A percentile compares a stretch with the other conserved stretches of the same genome.
Evolutionary conservation across 2,329 filamentous ascomycete genomes (phyloP).

Genomic region (Colletotrichum shisoi): DNA sequence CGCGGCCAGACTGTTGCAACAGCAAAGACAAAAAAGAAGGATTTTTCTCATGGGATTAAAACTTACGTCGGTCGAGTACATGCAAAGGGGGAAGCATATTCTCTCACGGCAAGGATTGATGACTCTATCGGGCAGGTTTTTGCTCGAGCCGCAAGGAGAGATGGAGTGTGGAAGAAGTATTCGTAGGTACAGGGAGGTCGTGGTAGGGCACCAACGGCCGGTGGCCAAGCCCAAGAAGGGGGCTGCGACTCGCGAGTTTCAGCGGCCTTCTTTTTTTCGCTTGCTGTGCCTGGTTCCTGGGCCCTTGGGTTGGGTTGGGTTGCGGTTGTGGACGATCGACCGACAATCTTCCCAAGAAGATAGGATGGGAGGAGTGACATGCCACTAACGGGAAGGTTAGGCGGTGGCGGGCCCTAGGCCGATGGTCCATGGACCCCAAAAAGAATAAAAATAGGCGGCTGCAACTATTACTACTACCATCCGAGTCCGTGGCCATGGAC

Average conservation of each 20-base stretch:
- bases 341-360: constrained; percentile 13
- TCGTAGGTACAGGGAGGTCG: background rate
- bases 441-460: constrained; percentile 18
- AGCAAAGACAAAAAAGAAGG: too few species aligned
- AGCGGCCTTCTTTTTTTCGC: constrained; percentile 5
- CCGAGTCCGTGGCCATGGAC: background rate
- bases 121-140: background rate
- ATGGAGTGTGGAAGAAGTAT: background rate
- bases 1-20: too few species aligned
- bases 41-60: too few species aligned
- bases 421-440: background rate
- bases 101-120: too few species aligned
- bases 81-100: too few species aligned
- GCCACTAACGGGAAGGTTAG: background rate
- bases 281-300: constrained; percentile 25
- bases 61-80: too few species aligned
- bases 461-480: background rate
- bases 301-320: constrained; percentile 1
- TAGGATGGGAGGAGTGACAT: background rate
- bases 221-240: constrained; percentile 10
- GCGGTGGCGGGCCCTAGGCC: constrained; percentile 21
- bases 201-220: constrained; percentile 22
- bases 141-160: too few species aligned
- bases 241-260: constrained; percentile 19
- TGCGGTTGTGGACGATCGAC: constrained; percentile 21